These are phyloP conservation scores for Polyplosphaeria fusca DNA, from an alignment of 495 filamentous ascomycete genomes.

Conservation along the genomic window DNA sequence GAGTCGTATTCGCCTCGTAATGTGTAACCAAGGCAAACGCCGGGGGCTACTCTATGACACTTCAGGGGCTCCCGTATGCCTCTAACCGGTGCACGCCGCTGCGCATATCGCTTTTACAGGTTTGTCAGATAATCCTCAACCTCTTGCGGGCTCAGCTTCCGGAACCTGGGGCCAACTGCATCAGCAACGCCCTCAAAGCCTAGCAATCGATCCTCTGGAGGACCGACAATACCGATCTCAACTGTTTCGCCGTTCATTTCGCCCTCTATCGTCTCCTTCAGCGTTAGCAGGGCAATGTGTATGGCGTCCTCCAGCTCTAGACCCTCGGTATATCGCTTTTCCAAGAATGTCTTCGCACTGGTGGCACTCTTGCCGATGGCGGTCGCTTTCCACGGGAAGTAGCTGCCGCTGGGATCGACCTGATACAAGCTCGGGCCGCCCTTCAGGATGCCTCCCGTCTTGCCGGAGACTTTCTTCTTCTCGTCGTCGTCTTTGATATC, in stretches of 20 bases:
- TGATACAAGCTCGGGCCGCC: slow-evolving; percentile 97
- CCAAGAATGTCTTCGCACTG: slow-evolving; percentile 95
- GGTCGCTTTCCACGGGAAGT: slow-evolving; percentile 99
- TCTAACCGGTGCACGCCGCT: too few relatives aligned
- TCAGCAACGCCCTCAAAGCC: slow-evolving; percentile 91
- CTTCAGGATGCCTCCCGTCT: slow-evolving; percentile 93
- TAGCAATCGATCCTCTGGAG: slow-evolving; percentile 86
- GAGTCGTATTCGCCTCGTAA: too few relatives aligned
- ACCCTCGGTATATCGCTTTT: slow-evolving; percentile 97
- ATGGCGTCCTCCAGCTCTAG: slow-evolving; percentile 97
- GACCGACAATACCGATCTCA: slow-evolving; percentile 96
- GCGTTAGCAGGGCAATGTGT: slow-evolving; percentile 92
- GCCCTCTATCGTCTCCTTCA: slow-evolving; percentile 99
- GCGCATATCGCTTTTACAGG: too few relatives aligned
- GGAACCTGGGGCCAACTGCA: slow-evolving; percentile 84
- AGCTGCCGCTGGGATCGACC: slow-evolving; percentile 93
- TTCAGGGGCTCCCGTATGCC: too few relatives aligned
- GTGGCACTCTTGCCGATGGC: slow-evolving; percentile 98
- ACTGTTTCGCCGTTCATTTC: slow-evolving; percentile 99
- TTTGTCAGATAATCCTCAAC: slow-evolving; percentile 99
- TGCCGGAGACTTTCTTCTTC: slow-evolving; percentile 65
- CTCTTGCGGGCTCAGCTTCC: slow-evolving; percentile 94
- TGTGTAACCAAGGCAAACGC: too few relatives aligned
- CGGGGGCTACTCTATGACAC: too few relatives aligned
- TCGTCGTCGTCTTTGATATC: slow-evolving; percentile 52